Evolutionary conservation across 2,329 filamentous ascomycete species (phyloP), one percentile per base, ranked within the genome.

Genomic region (Mycocentrospora acerina): DNA sequence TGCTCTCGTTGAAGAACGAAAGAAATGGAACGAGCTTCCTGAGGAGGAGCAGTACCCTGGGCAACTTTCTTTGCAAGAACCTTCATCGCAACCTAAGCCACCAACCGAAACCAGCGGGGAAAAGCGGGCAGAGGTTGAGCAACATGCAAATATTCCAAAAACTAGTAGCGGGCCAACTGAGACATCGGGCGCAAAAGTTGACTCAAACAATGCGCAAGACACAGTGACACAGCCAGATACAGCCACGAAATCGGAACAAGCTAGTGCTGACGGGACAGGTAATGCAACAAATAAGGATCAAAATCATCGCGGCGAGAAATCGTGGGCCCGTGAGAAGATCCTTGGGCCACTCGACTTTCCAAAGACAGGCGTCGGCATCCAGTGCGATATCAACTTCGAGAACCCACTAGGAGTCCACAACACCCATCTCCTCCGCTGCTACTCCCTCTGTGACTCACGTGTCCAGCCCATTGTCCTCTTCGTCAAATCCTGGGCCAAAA

Each of bases 341-440:
- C 59, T 66, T 9, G 73, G 73, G 0, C 72, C 72, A 9, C 77
- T 94, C 2, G 88, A 93, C 62, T 91, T 91, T 41, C 86, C 87
- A 5, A 88, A 88, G 57, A 72, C 74, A 7, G 84, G 83, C 4
- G 79, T 85, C 18, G 89, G 89, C n/a, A 86, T 91, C 11, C 87
- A 90, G 61, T 93, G 88, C 62, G 89, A 95, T 60, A 88, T 96
- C 73, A 95, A 95, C 66, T 95, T 95, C 62, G 86, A 86, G 2
- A 90, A 90, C 13, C 82, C 87, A 29, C 78, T 95, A 3, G 89
- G 85, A 2, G 74, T 95, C 3, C 85, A 93, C 50, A 95, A 95
- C 64, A 94, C 90, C 0, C 71, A 81, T 24, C 79, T 96, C 26
- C 77, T 96, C 19, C 82, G 86, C 26, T 91, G 88, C 64, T 96